phyloP scores from a whole-genome alignment of 2,329 filamentous ascomycete genomes.

The Boeremia exigua region DNA sequence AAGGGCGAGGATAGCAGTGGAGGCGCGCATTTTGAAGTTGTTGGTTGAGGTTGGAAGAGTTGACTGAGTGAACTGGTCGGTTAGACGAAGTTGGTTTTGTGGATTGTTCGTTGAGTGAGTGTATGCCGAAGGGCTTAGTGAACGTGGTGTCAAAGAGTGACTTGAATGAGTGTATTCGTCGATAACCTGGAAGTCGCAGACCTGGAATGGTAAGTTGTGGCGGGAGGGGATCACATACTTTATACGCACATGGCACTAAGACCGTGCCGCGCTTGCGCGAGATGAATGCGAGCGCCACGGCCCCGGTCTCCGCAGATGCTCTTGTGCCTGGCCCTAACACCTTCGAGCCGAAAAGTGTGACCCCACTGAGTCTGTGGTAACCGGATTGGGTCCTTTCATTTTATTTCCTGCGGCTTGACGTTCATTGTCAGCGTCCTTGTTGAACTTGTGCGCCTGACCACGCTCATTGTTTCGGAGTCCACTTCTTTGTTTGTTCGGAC shows the following conservation, averaged over 20 bases:
- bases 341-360: conserved; percentile 22
- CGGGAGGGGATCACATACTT: conserved; percentile 32
- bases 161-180: conserved; percentile 33
- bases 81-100: conserved; percentile 22
- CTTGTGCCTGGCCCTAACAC: conserved; percentile 30
- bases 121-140: conserved; percentile 41
- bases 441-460: conserved; percentile 13
- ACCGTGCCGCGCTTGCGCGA: conserved; percentile 24
- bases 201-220: conserved; percentile 29
- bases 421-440: conserved; percentile 16
- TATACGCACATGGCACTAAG: conserved; percentile 28
- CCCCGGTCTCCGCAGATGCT: conserved; percentile 34
- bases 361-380: conserved; percentile 27
- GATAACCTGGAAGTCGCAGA: conserved; percentile 46
- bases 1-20: conserved; percentile 39
- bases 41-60: conserved; percentile 19
- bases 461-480: conserved; percentile 19
- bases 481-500: conserved; percentile 13
- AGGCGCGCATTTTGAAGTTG: conserved; percentile 37
- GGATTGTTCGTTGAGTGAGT: conserved; percentile 25
- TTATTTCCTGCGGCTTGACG: conserved; percentile 22
- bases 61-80: conserved; percentile 24
- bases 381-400: conserved; percentile 36
- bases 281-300: conserved; percentile 36
- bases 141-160: conserved; percentile 42